Percentiles rank a stretch among this genome's conserved stretches.
phyloP scores from a whole-genome alignment of 1,284 basidiomycete genomes.

The Ceratobasidium sp. region DNA sequence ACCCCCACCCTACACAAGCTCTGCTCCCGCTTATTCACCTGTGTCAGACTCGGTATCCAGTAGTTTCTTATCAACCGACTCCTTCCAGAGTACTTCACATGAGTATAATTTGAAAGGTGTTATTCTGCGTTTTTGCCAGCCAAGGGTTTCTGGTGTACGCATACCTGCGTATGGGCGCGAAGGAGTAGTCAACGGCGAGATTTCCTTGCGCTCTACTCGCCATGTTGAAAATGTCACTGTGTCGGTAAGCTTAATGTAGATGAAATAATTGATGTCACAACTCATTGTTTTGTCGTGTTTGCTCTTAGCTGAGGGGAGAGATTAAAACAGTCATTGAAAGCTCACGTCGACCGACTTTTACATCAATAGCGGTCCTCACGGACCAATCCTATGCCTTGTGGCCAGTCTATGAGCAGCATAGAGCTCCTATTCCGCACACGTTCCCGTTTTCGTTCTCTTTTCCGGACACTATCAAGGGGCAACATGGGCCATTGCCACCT shows the following conservation, averaged over 20 bases:
- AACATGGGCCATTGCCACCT: not conserved
- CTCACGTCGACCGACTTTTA: slow-evolving; percentile 10
- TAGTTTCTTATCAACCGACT: slow-evolving; percentile 18
- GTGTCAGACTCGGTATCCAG: slow-evolving; percentile 16
- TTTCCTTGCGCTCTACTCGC: not conserved
- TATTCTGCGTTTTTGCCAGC: slow-evolving; percentile 12
- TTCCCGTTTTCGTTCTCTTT: slow-evolving; percentile 24
- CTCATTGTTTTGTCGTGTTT: not conserved
- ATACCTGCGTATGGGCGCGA: slow-evolving; percentile 28
- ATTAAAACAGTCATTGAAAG: slow-evolving; percentile 29
- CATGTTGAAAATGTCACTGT: slow-evolving; percentile 21
- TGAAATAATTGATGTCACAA: too few species aligned
- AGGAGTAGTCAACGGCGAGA: slow-evolving; percentile 7
- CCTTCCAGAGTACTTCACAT: not conserved
- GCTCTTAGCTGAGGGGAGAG: slow-evolving; percentile 15
- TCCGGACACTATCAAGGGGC: not conserved
- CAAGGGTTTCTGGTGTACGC: slow-evolving; percentile 7
- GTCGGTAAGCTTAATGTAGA: slow-evolving; percentile 3
- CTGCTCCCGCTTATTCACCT: not conserved
- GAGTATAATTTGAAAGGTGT: slow-evolving; percentile 15
- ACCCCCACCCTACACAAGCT: slow-evolving; percentile 21
- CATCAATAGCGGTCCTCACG: not conserved
- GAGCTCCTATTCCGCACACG: not conserved
- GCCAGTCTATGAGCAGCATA: not conserved
- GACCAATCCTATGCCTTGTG: not conserved